Percentiles rank a stretch among this genome's conserved stretches.
Conservation (phyloP, 1,284 basidiomycete genomes). For the Uromyces viciae-fabae region DNA sequence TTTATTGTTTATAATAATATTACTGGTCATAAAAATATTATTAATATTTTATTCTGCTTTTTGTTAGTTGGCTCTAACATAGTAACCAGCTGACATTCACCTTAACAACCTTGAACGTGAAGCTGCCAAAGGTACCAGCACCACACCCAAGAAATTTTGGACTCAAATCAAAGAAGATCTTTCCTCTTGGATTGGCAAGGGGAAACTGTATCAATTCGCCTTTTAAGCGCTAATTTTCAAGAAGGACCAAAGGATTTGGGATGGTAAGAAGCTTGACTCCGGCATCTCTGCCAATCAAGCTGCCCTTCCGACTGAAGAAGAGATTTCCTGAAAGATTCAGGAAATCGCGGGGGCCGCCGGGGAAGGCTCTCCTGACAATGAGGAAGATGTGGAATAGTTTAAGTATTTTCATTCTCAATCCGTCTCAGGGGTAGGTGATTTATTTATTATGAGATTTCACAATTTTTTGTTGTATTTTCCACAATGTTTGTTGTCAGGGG, state of each 20-base stretch:
- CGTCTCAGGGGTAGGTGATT: not conserved
- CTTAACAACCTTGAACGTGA: not conserved
- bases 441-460: not conserved
- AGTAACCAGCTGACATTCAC: too few species aligned
- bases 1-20: too few species aligned
- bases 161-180: not conserved
- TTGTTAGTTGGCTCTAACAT: too few species aligned
- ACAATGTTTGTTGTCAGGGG: too few species aligned
- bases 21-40: too few species aligned
- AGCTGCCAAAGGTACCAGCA: not conserved
- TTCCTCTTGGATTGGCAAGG: not conserved
- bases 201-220: not conserved
- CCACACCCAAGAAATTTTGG: not conserved
- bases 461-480: too few species aligned
- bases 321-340: too few species aligned
- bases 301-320: not conserved
- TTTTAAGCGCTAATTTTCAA: not conserved
- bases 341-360: not conserved
- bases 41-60: too few species aligned
- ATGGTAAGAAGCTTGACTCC: not conserved
- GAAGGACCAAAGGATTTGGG: not conserved
- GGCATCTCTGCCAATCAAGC: not conserved
- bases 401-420: not conserved
- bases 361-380: not conserved
- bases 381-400: not conserved